These are phyloP conservation scores for Candida sithepensis DNA, from an alignment of 805 yeast genomes.

Conservation along the genomic window DNA sequence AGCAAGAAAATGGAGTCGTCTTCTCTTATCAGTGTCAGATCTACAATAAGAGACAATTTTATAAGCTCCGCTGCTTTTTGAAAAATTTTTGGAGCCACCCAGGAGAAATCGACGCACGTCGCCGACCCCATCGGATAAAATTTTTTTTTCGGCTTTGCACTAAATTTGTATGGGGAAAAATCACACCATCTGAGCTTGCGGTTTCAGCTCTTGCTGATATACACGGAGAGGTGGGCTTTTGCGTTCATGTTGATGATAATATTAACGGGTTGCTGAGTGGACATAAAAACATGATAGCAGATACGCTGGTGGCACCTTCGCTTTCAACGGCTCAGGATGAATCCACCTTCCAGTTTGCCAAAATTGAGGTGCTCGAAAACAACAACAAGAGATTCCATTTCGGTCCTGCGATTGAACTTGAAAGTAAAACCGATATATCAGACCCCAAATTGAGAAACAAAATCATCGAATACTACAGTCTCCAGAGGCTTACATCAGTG, in stretches of 20 bases:
- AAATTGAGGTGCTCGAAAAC: constrained; percentile 26
- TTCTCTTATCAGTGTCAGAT: too few relatives aligned
- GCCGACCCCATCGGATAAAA: neutral
- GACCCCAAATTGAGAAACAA: constrained; percentile 27
- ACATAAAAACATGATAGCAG: constrained; percentile 9
- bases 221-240: too few relatives aligned
- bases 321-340: constrained; percentile 75
- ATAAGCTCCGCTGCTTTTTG: too few relatives aligned
- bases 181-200: neutral
- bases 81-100: neutral
- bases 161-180: too few relatives aligned
- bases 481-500: constrained; percentile 29
- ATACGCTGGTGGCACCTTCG: constrained; percentile 53
- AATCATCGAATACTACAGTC: constrained; percentile 51
- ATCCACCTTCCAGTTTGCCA: constrained; percentile 45
- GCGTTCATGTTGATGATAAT: too few relatives aligned
- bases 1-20: too few relatives aligned
- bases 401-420: constrained; percentile 29
- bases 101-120: neutral
- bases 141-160: too few relatives aligned
- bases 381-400: constrained; percentile 19
- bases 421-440: constrained; percentile 12
- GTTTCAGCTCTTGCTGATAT: neutral
- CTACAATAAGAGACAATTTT: too few relatives aligned
- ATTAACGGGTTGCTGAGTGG: too few relatives aligned